Evolutionary conservation across 257 asterid species (phyloP).

Genomic region (Solanum medicagineum): DNA sequence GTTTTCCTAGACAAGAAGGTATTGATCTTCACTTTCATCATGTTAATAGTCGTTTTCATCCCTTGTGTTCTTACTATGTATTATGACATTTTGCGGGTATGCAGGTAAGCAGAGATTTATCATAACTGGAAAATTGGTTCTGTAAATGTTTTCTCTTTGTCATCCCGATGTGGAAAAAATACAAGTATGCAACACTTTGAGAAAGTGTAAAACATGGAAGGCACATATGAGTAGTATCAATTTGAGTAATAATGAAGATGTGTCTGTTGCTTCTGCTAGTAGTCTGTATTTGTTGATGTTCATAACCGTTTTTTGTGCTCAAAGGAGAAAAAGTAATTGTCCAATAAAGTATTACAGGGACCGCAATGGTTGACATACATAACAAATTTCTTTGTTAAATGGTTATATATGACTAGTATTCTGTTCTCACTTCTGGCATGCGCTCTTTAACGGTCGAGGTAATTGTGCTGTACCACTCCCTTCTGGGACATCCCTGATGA

Average conservation of each 20-base stretch:
- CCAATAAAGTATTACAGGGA: background rate
- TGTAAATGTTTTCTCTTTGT: background rate
- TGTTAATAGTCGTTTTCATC: background rate
- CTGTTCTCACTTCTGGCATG: background rate
- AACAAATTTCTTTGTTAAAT: background rate
- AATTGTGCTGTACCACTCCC: background rate
- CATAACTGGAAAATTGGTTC: background rate
- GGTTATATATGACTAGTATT: background rate
- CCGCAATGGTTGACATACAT: background rate
- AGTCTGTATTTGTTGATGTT: background rate
- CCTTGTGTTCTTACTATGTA: background rate
- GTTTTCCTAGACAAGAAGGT: constrained; percentile 60
- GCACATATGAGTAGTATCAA: background rate
- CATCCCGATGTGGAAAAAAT: background rate
- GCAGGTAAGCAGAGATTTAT: background rate
- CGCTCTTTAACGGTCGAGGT: background rate
- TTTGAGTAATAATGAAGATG: background rate
- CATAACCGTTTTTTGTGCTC: background rate
- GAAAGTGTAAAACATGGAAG: background rate
- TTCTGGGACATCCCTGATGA: background rate
- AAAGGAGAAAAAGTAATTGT: background rate
- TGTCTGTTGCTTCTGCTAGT: background rate
- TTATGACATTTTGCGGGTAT: background rate
- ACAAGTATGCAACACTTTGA: background rate
- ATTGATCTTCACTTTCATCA: background rate